Conservation (phyloP, 2,329 filamentous ascomycete species). For the Leptographium flavum region DNA sequence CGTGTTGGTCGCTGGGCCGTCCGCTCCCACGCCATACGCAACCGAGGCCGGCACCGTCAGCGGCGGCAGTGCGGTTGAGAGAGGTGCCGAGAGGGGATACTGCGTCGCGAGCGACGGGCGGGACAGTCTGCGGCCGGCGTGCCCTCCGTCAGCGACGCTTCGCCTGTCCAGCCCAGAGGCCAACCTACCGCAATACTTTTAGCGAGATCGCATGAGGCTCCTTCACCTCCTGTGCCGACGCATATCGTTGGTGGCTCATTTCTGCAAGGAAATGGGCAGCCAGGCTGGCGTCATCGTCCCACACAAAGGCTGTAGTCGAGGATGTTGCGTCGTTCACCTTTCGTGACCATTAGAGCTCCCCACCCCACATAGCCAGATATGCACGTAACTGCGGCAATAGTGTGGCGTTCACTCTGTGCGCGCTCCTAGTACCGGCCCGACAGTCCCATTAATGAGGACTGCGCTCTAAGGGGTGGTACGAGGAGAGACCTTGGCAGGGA, state of each 20-base stretch:
- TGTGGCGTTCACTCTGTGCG: too few relatives aligned
- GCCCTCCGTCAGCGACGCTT: not conserved
- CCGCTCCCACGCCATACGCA: conserved; percentile 38
- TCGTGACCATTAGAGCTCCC: too few relatives aligned
- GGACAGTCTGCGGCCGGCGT: conserved; percentile 41
- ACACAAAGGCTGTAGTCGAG: too few relatives aligned
- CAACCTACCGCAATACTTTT: conserved; percentile 53
- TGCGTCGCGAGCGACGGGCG: conserved; percentile 64
- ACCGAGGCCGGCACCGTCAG: conserved; percentile 51
- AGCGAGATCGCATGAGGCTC: conserved; percentile 68
- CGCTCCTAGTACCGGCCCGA: too few relatives aligned
- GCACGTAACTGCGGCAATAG: too few relatives aligned
- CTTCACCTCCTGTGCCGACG: conserved; percentile 43
- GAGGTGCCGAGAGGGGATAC: conserved; percentile 41
- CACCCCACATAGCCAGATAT: too few relatives aligned
- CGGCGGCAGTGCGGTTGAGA: conserved; percentile 26
- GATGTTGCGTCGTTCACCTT: too few relatives aligned
- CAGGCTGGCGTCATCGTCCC: not conserved
- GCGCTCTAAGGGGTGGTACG: too few relatives aligned
- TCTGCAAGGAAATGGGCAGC: conserved; percentile 17
- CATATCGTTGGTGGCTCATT: conserved; percentile 46
- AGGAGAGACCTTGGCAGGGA: too few relatives aligned
- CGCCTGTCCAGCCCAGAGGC: not conserved
- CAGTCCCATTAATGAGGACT: too few relatives aligned
- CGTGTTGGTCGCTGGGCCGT: conserved; percentile 25